Conservation (phyloP, 495 filamentous ascomycete species). For the Diplogelasinospora grovesii region DNA sequence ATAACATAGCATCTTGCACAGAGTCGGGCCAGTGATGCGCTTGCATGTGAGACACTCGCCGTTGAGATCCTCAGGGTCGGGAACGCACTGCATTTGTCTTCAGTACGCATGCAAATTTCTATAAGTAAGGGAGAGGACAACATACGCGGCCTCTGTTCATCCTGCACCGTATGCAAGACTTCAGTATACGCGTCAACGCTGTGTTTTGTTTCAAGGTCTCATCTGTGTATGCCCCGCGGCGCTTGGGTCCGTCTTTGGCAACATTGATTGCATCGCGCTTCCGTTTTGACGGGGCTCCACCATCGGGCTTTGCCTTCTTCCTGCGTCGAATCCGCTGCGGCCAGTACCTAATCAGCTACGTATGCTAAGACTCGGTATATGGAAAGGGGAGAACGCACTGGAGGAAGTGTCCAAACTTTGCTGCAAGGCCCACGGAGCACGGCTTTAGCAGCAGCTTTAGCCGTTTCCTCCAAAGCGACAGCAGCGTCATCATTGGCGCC, state of each 20-base stretch:
- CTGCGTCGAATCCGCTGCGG: constrained; percentile 15
- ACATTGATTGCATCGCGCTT: constrained; percentile 6
- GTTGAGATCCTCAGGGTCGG: constrained; percentile 11
- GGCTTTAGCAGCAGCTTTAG: neutral
- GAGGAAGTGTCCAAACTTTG: constrained; percentile 16
- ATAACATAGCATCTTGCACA: constrained; percentile 24
- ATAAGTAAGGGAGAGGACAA: neutral
- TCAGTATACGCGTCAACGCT: constrained; percentile 19
- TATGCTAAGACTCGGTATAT: neutral
- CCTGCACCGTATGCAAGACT: constrained; percentile 24
- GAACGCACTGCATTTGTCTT: constrained; percentile 19
- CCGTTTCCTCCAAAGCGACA: neutral
- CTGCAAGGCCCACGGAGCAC: constrained; percentile 10
- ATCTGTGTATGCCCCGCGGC: constrained; percentile 17
- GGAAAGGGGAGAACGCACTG: constrained; percentile 3
- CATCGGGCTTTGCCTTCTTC: constrained; percentile 10
- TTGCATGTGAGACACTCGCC: constrained; percentile 21
- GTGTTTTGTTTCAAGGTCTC: constrained; percentile 18
- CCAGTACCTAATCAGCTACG: neutral
- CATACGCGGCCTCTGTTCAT: constrained; percentile 22
- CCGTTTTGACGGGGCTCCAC: constrained; percentile 5
- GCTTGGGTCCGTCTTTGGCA: constrained; percentile 8
- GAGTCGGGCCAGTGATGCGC: constrained; percentile 18
- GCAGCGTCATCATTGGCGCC: constrained; percentile 2
- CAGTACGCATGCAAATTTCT: too few relatives aligned